Evolutionary conservation across 116 monocot species (phyloP), one percentile per base, ranked within the genome.

Genomic region (Posidonia oceanica): DNA sequence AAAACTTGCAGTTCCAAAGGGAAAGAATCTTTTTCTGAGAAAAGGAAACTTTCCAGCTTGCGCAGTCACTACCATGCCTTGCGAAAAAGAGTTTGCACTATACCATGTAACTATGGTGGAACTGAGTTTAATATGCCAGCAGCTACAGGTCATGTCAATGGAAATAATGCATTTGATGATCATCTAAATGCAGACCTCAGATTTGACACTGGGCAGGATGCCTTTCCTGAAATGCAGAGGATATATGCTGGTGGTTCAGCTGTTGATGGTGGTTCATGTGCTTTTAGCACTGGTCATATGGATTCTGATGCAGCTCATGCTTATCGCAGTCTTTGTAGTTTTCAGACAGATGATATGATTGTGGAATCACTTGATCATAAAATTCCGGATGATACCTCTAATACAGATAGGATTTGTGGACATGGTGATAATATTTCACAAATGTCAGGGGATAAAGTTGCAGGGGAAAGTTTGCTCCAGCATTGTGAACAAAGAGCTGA

Each of bases 11-110:
- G 68, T 71, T 52, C 23, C 38, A 83, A 80, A 81, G 73, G 54
- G 59, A 89, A 85, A 63, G 79, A 88, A 58, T 52, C 55, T 55
- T 21, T 53, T 40, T 75, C 62, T 40, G 70, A 64, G 39, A 87
- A 82, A 82, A 80, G 87, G 68, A 84, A 79, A 76, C 66, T 37
- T 17, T 80, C 82, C 14, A 88, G 79, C 65, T 71, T 95, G n/a
- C 71, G 74, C 17, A 84, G 77, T 66, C 80, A 77, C 64, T 95
- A 95, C 66, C 74, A 84, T 76, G 81, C 88, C 29, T 79, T 74
- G 80, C 76, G 84, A 66, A 95, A 95, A 78, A 80, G 88, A 73
- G 57, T 87, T 15, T 75, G 82, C 60, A 83, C 37, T 79, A 82
- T 77, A 61, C 80, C 83, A 53, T 36, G 20, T 65, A 54, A 44